Percentiles rank a stretch among this genome's conserved stretches.
Evolutionary conservation across 1,284 basidiomycete species (phyloP).

Genomic region (Gomphus bonarii): DNA sequence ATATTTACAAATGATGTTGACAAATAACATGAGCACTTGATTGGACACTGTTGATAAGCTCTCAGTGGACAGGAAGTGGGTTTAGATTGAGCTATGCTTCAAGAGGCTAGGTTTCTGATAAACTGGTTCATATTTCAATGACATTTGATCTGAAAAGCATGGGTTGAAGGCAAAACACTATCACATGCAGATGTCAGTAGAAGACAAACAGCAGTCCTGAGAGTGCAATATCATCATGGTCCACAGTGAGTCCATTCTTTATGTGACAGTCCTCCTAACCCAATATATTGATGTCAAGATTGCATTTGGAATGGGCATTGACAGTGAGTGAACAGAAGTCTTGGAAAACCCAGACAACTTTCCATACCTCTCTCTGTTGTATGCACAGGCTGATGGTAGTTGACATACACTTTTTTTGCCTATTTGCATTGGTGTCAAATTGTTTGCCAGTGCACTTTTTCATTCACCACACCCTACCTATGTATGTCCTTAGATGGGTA

Average conservation of each 20-base stretch:
- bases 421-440: background rate
- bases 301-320: conserved; percentile 98
- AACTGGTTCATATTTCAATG: too few species aligned
- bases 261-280: background rate
- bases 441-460: conserved; percentile 55
- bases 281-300: conserved; percentile 33
- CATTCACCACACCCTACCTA: conserved; percentile 65
- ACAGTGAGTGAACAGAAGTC: conserved; percentile 40
- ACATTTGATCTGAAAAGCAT: too few species aligned
- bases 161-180: conserved; percentile 70
- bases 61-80: conserved; percentile 3
- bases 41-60: conserved; percentile 7
- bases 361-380: background rate
- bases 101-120: conserved; percentile 4
- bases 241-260: conserved; percentile 47
- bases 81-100: conserved; percentile 9
- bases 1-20: conserved; percentile 4
- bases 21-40: conserved; percentile 5
- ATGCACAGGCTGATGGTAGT: conserved; percentile 7
- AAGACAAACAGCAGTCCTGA: conserved; percentile 57
- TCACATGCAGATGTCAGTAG: conserved; percentile 69
- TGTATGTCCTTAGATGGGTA: conserved; percentile 60
- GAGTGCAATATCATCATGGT: conserved; percentile 79
- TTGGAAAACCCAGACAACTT: background rate
- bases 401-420: background rate